A percentile compares a stretch with the other conserved stretches of the same genome.
These are phyloP conservation scores for Scedosporium apiospermum DNA, from an alignment of 2,329 filamentous ascomycete species.

Conservation along the genomic window DNA sequence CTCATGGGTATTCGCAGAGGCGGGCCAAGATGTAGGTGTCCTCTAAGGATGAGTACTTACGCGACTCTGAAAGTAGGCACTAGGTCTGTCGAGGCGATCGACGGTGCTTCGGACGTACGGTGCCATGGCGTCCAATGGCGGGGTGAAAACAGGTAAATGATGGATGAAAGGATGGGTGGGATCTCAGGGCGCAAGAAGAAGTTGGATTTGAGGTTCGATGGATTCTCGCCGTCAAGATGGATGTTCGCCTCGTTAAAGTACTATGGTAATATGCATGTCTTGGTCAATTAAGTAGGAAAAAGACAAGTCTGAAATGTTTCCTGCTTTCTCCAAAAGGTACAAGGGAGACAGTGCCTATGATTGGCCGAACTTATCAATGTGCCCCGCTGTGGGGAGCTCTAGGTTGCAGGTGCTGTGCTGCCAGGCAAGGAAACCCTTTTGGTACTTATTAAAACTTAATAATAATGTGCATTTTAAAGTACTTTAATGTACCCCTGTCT, in stretches of 20 bases:
- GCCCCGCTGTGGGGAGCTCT: not conserved
- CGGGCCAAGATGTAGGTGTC: not conserved
- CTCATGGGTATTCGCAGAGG: not conserved
- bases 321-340: not conserved
- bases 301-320: not conserved
- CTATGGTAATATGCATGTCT: not conserved
- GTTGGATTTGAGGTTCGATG: not conserved
- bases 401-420: not conserved
- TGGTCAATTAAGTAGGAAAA: not conserved
- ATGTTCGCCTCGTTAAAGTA: not conserved
- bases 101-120: constrained; percentile 54
- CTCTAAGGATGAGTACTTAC: constrained; percentile 37
- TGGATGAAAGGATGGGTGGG: not conserved
- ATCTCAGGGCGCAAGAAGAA: not conserved
- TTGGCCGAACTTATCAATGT: not conserved
- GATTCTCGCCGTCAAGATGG: not conserved
- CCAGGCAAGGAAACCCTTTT: too few relatives aligned
- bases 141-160: not conserved
- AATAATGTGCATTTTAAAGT: too few relatives aligned
- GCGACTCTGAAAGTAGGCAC: constrained; percentile 81
- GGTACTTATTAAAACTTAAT: too few relatives aligned
- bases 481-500: not conserved
- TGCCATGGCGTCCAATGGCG: not conserved
- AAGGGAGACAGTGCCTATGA: not conserved
- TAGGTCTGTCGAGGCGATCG: constrained; percentile 86